These are phyloP conservation scores for Metarhizium robertsii DNA, from an alignment of 2,329 filamentous ascomycete genomes.

Conservation along the genomic window DNA sequence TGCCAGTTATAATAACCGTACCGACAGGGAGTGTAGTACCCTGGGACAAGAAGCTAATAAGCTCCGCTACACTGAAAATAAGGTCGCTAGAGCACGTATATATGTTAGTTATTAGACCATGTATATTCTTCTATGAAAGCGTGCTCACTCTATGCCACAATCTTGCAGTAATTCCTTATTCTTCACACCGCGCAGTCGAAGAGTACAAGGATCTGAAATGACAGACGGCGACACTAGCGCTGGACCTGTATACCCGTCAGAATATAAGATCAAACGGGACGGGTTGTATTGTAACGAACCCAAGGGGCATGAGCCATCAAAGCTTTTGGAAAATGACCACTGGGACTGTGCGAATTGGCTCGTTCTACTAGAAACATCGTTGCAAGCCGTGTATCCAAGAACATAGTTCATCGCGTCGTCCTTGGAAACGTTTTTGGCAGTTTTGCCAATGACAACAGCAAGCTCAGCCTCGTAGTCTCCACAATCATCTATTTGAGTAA, in stretches of 20 bases:
- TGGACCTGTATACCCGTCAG: neutral
- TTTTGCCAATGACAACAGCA: conserved; percentile 43
- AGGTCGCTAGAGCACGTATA: conserved; percentile 30
- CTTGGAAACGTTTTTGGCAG: conserved; percentile 44
- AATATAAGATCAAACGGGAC: neutral
- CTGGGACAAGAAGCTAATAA: conserved; percentile 33
- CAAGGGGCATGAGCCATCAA: conserved; percentile 45
- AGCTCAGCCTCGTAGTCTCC: conserved; percentile 53
- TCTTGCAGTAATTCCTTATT: neutral
- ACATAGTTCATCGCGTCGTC: conserved; percentile 49
- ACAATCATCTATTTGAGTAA: conserved; percentile 37
- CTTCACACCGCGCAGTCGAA: neutral
- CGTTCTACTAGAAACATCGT: conserved; percentile 53
- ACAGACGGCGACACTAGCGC: neutral
- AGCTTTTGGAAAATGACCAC: conserved; percentile 47
- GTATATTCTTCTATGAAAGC: neutral
- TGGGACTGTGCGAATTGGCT: conserved; percentile 42
- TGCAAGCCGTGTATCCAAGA: conserved; percentile 53
- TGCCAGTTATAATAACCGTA: conserved; percentile 34
- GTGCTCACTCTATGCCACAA: neutral
- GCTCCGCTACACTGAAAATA: conserved; percentile 40
- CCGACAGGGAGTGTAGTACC: conserved; percentile 31
- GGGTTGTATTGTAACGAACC: conserved; percentile 2
- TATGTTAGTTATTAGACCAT: neutral
- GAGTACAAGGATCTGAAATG: neutral